Conservation (phyloP, 2,329 filamentous ascomycete genomes). For the Penicillium sp. region DNA sequence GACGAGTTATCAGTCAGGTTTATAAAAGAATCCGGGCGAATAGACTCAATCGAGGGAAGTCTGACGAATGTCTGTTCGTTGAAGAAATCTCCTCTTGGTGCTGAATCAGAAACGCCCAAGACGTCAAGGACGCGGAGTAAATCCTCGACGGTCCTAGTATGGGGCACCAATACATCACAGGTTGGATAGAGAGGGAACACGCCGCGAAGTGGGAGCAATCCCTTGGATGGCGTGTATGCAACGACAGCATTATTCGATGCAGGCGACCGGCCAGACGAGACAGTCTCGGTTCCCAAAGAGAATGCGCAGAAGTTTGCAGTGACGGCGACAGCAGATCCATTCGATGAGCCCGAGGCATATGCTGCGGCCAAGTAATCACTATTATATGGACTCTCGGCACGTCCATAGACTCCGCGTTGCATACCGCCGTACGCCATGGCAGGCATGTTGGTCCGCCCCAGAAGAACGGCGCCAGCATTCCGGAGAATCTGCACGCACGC, state of each 20-base stretch:
- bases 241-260: conserved; percentile 61
- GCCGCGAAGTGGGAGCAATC: conserved; percentile 56
- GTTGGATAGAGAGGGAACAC: conserved; percentile 61
- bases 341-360: conserved; percentile 62
- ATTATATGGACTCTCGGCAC: conserved; percentile 62
- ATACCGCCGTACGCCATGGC: conserved; percentile 64
- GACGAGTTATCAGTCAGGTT: conserved; percentile 35
- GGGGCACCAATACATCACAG: conserved; percentile 60
- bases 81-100: conserved; percentile 58
- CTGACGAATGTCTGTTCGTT: conserved; percentile 53
- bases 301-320: conserved; percentile 58
- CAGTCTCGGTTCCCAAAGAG: conserved; percentile 59
- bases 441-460: conserved; percentile 64
- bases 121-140: conserved; percentile 56
- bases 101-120: conserved; percentile 50
- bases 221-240: conserved; percentile 60
- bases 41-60: conserved; percentile 41
- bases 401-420: conserved; percentile 60
- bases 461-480: conserved; percentile 54
- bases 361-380: conserved; percentile 57
- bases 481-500: conserved; percentile 54
- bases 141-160: conserved; percentile 56
- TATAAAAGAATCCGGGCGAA: conserved; percentile 41
- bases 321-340: conserved; percentile 58
- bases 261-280: conserved; percentile 60